phyloP scores from a whole-genome alignment of 2,329 filamentous ascomycete genomes.

The Waltergamsia citrina region DNA sequence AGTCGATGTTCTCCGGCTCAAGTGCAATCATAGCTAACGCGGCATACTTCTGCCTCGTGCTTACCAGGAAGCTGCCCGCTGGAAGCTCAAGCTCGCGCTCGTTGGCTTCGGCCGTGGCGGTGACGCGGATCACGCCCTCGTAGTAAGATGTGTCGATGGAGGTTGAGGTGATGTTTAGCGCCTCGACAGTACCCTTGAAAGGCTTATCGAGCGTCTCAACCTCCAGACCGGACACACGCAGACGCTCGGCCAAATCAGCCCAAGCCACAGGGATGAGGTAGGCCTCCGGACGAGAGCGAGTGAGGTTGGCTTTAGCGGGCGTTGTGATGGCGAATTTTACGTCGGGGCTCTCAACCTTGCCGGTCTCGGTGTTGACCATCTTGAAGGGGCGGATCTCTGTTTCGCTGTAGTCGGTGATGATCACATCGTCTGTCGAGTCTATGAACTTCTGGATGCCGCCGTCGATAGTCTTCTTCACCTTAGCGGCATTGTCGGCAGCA shows the following conservation, averaged over 20 bases:
- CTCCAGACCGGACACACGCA: constrained; percentile 13
- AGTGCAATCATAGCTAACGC: constrained; percentile 16
- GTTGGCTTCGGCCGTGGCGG: constrained; percentile 9
- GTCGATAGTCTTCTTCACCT: constrained; percentile 15
- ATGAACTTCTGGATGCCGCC: constrained; percentile 15
- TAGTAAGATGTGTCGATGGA: constrained; percentile 12
- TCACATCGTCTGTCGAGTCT: constrained; percentile 13
- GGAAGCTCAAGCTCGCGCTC: constrained; percentile 13
- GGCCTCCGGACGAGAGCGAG: constrained; percentile 16
- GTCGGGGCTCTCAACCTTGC: constrained; percentile 13
- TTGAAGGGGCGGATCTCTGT: constrained; percentile 11
- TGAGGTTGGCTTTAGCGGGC: constrained; percentile 16
- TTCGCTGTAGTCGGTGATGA: constrained; percentile 16
- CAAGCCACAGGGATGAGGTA: constrained; percentile 19
- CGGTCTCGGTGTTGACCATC: constrained; percentile 17
- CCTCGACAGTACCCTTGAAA: constrained; percentile 16
- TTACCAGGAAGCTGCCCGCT: constrained; percentile 17
- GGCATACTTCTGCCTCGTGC: constrained; percentile 20
- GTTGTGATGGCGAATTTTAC: constrained; percentile 19
- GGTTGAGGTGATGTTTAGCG: constrained; percentile 13
- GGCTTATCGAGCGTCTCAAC: constrained; percentile 12
- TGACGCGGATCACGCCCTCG: constrained; percentile 14
- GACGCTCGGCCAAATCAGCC: constrained; percentile 15
- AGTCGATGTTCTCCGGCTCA: constrained; percentile 22
- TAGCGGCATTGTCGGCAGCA: constrained; percentile 15